Conservation (phyloP, 768 basidiomycete species). For the Lanmaoa pseudosensibilis region DNA sequence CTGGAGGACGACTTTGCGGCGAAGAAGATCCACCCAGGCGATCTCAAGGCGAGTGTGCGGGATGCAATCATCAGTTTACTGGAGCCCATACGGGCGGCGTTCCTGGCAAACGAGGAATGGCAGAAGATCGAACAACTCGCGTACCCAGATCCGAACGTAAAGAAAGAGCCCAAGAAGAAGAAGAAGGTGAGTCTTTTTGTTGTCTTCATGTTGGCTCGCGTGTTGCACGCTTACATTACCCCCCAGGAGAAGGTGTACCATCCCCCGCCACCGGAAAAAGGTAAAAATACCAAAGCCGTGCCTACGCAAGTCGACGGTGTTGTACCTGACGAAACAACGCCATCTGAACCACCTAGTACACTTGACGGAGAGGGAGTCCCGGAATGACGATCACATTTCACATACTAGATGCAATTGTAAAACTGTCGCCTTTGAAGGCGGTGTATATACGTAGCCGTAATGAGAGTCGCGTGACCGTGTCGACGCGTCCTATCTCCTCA, state of each 20-base stretch:
- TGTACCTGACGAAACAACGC: not conserved
- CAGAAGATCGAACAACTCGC: conserved; percentile 72
- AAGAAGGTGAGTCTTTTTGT: conserved; percentile 46
- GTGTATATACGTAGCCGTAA: not conserved
- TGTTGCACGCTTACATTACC: not conserved
- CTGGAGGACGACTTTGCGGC: conserved; percentile 73
- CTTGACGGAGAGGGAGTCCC: conserved; percentile 11
- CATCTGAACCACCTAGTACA: not conserved
- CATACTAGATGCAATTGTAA: not conserved
- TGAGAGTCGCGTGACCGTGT: conserved; percentile 1
- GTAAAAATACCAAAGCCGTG: conserved; percentile 45
- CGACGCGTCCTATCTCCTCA: not conserved
- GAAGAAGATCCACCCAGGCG: conserved; percentile 83
- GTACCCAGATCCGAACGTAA: conserved; percentile 77
- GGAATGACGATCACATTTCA: not conserved
- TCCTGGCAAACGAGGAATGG: conserved; percentile 79
- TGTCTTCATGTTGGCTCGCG: not conserved
- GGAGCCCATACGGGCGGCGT: conserved; percentile 77
- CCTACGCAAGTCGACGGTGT: conserved; percentile 8
- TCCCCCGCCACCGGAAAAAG: conserved; percentile 80
- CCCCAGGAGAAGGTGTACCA: conserved; percentile 76
- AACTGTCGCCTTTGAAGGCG: not conserved
- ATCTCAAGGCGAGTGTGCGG: conserved; percentile 79
- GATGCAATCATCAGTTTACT: conserved; percentile 73
- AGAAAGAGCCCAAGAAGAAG: conserved; percentile 58